Conservation (phyloP, 352 stramenopile genomes). For the Aphanomyces astaci region DNA sequence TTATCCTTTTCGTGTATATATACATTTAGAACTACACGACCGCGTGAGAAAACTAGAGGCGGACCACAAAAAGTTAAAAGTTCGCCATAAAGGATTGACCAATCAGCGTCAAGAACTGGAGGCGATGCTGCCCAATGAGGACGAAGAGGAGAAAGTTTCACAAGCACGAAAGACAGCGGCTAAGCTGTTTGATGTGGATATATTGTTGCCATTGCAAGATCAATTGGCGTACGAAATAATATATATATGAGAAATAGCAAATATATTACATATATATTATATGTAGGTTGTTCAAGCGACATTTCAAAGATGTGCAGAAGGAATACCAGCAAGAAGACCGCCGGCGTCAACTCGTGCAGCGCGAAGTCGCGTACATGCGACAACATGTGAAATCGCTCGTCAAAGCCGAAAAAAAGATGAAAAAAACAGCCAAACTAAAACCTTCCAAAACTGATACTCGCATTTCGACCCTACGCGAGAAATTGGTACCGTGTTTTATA, state of each 20-base stretch:
- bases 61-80: constrained; percentile 6
- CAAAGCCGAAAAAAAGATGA: constrained; percentile 6
- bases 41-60: not conserved
- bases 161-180: not conserved
- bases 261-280: not conserved
- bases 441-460: not conserved
- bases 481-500: too few relatives aligned
- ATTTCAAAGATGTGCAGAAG: not conserved
- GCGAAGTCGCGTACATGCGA: constrained; percentile 7
- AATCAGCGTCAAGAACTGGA: not conserved
- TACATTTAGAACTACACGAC: constrained; percentile 6
- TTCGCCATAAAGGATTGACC: not conserved
- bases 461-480: constrained; percentile 2
- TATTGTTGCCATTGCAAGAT: not conserved
- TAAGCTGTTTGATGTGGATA: not conserved
- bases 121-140: not conserved
- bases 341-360: not conserved
- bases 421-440: not conserved
- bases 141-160: too few relatives aligned
- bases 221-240: not conserved
- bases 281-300: constrained; percentile 1
- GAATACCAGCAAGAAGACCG: constrained; percentile 1
- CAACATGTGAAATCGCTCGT: not conserved
- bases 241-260: not conserved
- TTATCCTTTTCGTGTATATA: too few relatives aligned